A percentile compares a stretch with the other conserved stretches of the same genome.
Conservation (phyloP, 2,329 filamentous ascomycete genomes). For the Pseudogymnoascus sp. region DNA sequence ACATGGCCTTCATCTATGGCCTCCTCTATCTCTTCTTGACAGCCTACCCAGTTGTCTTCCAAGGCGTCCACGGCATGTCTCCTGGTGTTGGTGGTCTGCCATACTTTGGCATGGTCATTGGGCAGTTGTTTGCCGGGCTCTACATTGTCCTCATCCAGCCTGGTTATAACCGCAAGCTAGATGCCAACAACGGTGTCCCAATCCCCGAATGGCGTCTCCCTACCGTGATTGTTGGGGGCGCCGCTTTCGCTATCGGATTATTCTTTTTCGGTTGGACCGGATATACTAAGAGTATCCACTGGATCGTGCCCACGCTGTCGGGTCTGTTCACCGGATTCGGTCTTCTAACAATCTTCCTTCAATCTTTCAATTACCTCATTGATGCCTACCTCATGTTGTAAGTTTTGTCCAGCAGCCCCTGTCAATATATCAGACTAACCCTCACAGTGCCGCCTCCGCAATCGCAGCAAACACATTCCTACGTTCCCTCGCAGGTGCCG, state of each 20-base stretch:
- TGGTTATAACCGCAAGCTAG: constrained; percentile 60
- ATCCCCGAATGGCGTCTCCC: constrained; percentile 61
- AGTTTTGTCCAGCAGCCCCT: constrained; percentile 16
- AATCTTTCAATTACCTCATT: constrained; percentile 72
- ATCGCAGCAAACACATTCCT: constrained; percentile 77
- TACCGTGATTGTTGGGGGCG: constrained; percentile 50
- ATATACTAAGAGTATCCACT: constrained; percentile 48
- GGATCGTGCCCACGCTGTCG: constrained; percentile 55
- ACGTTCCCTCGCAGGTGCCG: constrained; percentile 67
- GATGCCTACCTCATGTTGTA: constrained; percentile 63
- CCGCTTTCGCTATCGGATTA: constrained; percentile 55
- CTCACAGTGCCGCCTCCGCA: constrained; percentile 57
- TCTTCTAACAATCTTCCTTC: constrained; percentile 75
- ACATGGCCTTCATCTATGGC: constrained; percentile 69
- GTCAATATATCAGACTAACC: background rate
- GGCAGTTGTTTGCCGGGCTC: constrained; percentile 59
- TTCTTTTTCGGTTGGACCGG: constrained; percentile 76
- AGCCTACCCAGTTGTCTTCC: constrained; percentile 75
- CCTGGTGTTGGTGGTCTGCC: constrained; percentile 65
- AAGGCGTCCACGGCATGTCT: constrained; percentile 61
- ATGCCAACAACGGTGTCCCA: constrained; percentile 57
- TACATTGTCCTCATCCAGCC: constrained; percentile 57
- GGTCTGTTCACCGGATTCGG: constrained; percentile 64
- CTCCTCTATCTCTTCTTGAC: constrained; percentile 81
- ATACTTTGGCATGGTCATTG: constrained; percentile 77